Evolutionary conservation across 2,329 filamentous ascomycete genomes (phyloP).

Genomic region (Fusarium sambucinum): DNA sequence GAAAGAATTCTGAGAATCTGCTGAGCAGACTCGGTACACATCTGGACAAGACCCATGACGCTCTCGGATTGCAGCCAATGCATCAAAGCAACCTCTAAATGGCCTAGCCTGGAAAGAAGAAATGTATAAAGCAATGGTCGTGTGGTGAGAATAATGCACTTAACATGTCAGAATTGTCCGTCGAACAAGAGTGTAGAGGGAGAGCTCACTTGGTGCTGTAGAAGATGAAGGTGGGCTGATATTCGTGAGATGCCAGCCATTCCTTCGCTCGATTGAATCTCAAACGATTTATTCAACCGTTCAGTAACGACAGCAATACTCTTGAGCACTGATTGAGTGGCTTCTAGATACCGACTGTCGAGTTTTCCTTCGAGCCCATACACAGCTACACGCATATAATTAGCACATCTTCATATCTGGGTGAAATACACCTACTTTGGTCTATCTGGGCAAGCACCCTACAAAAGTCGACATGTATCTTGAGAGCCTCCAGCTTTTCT

Average conservation of each 20-base stretch:
- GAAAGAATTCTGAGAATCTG: constrained; percentile 30
- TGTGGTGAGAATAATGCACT: constrained; percentile 42
- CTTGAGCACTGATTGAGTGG: constrained; percentile 36
- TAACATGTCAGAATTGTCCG: neutral
- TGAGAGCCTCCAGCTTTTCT: constrained; percentile 20
- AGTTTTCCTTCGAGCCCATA: constrained; percentile 44
- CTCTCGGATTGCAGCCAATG: constrained; percentile 41
- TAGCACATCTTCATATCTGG: neutral
- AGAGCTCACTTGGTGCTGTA: constrained; percentile 37
- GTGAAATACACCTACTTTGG: constrained; percentile 22
- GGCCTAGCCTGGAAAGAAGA: constrained; percentile 36
- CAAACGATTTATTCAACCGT: constrained; percentile 34
- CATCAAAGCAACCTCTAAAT: constrained; percentile 37
- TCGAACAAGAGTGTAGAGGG: accelerated
- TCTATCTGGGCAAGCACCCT: constrained; percentile 38
- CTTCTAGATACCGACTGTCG: constrained; percentile 38
- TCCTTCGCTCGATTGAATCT: constrained; percentile 29
- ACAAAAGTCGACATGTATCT: constrained; percentile 34
- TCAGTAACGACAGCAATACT: constrained; percentile 39
- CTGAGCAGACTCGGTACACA: constrained; percentile 32
- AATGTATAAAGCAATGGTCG: constrained; percentile 40
- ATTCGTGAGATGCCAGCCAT: constrained; percentile 34
- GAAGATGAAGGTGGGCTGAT: constrained; percentile 37
- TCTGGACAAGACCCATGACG: constrained; percentile 24
- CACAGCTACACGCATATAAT: constrained; percentile 20